phyloP scores from a whole-genome alignment of 257 asterid genomes.

The Nyctanthes arbortristis region DNA sequence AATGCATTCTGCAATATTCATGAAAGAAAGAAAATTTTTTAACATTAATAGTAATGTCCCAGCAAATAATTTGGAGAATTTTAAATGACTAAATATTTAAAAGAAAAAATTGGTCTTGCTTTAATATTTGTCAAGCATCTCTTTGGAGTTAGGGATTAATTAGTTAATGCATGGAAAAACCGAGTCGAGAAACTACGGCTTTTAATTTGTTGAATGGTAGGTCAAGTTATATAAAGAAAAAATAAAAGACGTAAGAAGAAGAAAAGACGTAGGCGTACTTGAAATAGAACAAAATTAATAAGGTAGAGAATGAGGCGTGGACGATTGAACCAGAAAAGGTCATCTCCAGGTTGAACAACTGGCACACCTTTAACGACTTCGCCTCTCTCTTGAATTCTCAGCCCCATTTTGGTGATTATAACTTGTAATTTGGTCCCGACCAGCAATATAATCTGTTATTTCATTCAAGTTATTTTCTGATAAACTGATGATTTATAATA shows the following conservation, averaged over 20 bases:
- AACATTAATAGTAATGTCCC: no score
- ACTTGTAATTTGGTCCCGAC: constrained; percentile 93
- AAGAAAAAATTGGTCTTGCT: no score
- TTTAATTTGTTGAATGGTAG: no score
- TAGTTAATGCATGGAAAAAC: no score
- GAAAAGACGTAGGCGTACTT: constrained; percentile 33
- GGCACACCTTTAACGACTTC: constrained; percentile 80
- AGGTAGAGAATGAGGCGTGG: constrained; percentile 74
- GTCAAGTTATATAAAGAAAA: neutral
- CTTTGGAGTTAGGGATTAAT: no score
- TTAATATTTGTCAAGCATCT: no score
- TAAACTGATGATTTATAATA: neutral
- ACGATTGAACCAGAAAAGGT: constrained; percentile 88
- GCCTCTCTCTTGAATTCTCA: constrained; percentile 72
- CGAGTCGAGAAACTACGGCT: neutral
- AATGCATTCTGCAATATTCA: constrained; percentile 81
- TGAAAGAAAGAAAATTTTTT: no score
- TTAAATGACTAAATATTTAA: neutral
- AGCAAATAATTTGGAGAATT: neutral
- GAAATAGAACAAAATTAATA: constrained; percentile 86
- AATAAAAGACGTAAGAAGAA: neutral
- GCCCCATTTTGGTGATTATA: constrained; percentile 86
- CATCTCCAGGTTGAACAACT: constrained; percentile 74
- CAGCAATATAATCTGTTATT: constrained; percentile 61
- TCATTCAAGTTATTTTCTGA: neutral